Percentiles rank a stretch among this genome's conserved stretches.
Evolutionary conservation across 768 basidiomycete genomes (phyloP).

Genomic region (Mycena alexandri): DNA sequence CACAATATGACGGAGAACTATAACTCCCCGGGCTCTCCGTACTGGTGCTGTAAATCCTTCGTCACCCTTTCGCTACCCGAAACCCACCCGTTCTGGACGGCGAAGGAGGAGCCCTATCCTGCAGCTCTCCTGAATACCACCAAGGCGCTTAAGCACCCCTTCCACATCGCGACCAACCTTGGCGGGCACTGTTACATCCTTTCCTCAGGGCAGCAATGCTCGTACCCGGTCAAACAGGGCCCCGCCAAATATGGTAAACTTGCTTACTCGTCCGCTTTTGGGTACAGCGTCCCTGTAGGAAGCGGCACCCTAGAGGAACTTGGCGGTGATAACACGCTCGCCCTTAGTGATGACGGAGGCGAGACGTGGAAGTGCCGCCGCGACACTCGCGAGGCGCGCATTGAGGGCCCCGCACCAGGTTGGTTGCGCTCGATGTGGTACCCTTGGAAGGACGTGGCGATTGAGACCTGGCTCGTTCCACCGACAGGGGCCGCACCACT

Average conservation of each 20-base stretch:
- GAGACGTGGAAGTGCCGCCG: conserved; percentile 81
- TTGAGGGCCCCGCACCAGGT: conserved; percentile 55
- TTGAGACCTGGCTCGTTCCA: conserved; percentile 83
- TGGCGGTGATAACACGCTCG: conserved; percentile 78
- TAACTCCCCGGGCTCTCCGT: conserved; percentile 82
- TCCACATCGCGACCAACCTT: conserved; percentile 75
- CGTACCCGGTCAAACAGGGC: conserved; percentile 83
- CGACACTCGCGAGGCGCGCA: conserved; percentile 70
- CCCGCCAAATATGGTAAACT: conserved; percentile 86
- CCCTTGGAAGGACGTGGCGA: conserved; percentile 78
- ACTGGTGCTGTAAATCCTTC: conserved; percentile 88
- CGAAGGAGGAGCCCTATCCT: conserved; percentile 77
- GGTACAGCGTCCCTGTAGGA: conserved; percentile 80
- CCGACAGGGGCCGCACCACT: conserved; percentile 67
- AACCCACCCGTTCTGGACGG: conserved; percentile 79
- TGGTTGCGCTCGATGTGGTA: conserved; percentile 81
- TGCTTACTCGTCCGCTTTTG: conserved; percentile 82
- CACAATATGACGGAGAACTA: conserved; percentile 85
- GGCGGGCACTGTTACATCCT: conserved; percentile 78
- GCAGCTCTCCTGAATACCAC: conserved; percentile 56
- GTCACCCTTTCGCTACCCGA: conserved; percentile 72
- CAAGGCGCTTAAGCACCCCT: conserved; percentile 69
- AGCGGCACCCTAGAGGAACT: conserved; percentile 77
- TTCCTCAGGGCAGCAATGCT: conserved; percentile 83
- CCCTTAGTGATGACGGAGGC: conserved; percentile 76